Evolutionary conservation across 345 rosid species (phyloP).

Genomic region (Cardamine chenopodiifolia): DNA sequence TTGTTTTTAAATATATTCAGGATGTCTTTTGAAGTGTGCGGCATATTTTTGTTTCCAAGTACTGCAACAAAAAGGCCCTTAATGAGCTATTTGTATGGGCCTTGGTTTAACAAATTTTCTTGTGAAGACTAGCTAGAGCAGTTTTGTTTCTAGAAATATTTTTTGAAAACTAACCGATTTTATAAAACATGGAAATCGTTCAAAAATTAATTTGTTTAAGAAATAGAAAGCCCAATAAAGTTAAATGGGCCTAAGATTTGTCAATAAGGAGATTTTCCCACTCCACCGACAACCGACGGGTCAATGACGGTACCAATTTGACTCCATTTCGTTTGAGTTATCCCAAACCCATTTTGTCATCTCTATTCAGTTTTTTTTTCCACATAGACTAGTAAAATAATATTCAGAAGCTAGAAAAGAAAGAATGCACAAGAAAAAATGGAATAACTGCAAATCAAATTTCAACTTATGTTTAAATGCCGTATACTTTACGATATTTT

Average conservation of each 20-base stretch:
- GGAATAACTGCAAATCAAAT: not conserved
- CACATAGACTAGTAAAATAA: not conserved
- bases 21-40: no score
- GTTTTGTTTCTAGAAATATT: not conserved
- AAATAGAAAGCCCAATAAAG: constrained; percentile 2
- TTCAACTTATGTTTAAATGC: not conserved
- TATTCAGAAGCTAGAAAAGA: not conserved
- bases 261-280: not conserved
- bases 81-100: not conserved
- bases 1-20: not conserved
- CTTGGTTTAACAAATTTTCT: not conserved
- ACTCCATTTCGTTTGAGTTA: constrained; percentile 28
- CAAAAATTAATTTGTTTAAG: not conserved
- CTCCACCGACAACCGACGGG: constrained; percentile 39
- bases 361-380: not conserved
- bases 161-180: not conserved
- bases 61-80: not conserved
- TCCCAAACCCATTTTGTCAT: constrained; percentile 19
- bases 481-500: not conserved
- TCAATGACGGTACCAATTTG: constrained; percentile 31
- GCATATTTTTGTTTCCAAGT: no score
- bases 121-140: no score
- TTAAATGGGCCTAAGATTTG: constrained; percentile 3
- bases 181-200: no score
- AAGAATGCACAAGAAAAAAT: not conserved